Evolutionary conservation across 306 rosid species (phyloP).

Genomic region (Malus domestica): DNA sequence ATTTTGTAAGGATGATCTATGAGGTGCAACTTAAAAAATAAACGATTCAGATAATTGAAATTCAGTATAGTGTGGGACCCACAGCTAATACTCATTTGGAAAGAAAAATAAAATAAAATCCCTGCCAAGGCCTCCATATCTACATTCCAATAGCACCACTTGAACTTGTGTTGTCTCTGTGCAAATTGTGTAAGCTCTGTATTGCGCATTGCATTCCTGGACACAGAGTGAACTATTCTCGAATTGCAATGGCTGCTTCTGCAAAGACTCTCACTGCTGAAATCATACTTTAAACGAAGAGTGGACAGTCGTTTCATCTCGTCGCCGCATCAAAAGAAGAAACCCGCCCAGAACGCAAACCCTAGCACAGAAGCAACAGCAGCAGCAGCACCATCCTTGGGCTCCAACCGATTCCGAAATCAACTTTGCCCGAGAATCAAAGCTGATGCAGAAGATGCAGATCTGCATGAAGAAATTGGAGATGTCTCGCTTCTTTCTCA

Average conservation of each 20-base stretch:
- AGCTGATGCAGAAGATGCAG: slow-evolving; percentile 51
- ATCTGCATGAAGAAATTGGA: slow-evolving; percentile 38
- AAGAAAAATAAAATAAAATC: no score
- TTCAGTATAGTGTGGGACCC: no score
- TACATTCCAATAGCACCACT: no score
- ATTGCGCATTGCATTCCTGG: neutral
- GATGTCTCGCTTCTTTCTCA: slow-evolving; percentile 48
- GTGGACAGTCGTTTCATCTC: slow-evolving; percentile 72
- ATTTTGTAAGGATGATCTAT: rapidly evolving
- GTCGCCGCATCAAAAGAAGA: slow-evolving; percentile 44
- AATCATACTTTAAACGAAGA: slow-evolving; percentile 28
- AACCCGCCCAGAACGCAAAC: slow-evolving; percentile 3
- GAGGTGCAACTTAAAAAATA: no score
- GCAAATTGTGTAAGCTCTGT: neutral
- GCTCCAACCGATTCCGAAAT: slow-evolving; percentile 47
- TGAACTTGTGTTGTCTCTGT: neutral
- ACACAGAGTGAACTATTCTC: neutral
- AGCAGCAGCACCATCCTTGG: slow-evolving; percentile 27
- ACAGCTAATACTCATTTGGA: no score
- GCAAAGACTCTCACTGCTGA: slow-evolving; percentile 30
- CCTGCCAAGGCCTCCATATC: no score
- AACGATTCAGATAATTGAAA: rapidly evolving
- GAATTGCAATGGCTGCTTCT: slow-evolving; percentile 51
- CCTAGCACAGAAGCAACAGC: slow-evolving; percentile 19
- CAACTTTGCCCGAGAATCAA: slow-evolving; percentile 34